A percentile compares a stretch with the other conserved stretches of the same genome.
phyloP scores from a whole-genome alignment of 2,329 filamentous ascomycete genomes.

The Leptosphaerulina australis region DNA sequence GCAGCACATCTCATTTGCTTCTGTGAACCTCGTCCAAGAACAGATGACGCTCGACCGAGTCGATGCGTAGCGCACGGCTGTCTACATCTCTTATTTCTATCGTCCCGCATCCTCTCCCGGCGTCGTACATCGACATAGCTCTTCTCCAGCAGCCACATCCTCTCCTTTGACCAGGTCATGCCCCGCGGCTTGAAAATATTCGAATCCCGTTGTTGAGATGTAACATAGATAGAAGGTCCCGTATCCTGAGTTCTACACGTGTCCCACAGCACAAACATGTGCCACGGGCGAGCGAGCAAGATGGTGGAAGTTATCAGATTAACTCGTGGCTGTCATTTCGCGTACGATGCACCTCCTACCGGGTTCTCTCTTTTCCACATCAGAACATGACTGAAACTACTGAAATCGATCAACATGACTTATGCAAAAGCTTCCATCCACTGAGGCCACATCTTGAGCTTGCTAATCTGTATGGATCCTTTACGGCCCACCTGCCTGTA shows the following conservation, averaged over 20 bases:
- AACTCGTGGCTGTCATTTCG: background rate
- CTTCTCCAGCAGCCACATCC: background rate
- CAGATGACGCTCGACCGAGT: background rate
- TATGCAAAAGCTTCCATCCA: background rate
- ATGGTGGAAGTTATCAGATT: background rate
- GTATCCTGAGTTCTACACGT: background rate
- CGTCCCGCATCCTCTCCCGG: background rate
- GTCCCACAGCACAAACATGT: background rate
- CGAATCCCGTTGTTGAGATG: background rate
- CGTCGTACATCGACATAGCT: background rate
- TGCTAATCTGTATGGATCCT: background rate
- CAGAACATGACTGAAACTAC: background rate
- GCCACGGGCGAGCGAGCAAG: background rate
- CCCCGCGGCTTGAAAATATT: background rate
- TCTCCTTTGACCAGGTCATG: background rate
- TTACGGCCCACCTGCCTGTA: background rate
- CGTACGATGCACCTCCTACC: background rate
- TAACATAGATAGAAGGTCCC: background rate
- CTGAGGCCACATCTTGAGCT: background rate
- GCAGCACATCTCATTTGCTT: slow-evolving; percentile 2
- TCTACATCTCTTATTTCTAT: background rate
- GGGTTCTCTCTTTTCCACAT: too few relatives aligned
- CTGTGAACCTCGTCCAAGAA: background rate
- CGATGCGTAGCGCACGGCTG: background rate
- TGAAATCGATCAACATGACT: background rate